A percentile compares a stretch with the other conserved stretches of the same genome.
Conservation (phyloP, 1,284 basidiomycete species). For the Cryptococcus wingfieldii region DNA sequence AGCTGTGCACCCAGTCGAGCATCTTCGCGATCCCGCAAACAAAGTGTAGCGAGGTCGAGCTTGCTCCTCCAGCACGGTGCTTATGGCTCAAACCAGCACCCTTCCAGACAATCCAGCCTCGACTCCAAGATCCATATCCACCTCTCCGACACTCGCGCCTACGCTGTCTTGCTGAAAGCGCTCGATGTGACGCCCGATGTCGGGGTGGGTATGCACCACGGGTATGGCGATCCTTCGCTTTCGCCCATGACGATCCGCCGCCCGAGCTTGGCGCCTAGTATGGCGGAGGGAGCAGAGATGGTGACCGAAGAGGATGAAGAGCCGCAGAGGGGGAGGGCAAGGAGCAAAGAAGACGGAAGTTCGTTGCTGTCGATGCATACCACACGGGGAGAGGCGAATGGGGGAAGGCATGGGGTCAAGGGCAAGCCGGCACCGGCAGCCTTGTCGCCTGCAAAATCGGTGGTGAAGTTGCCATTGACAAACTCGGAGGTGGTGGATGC, state of each 20-base stretch:
- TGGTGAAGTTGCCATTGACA: neutral
- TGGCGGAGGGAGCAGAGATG: neutral
- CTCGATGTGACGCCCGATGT: slow-evolving; percentile 19
- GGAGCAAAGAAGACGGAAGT: slow-evolving; percentile 19
- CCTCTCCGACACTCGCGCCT: slow-evolving; percentile 30
- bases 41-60: neutral
- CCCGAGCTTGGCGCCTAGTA: slow-evolving; percentile 8
- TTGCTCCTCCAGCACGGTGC: neutral
- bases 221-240: neutral
- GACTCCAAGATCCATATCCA: slow-evolving; percentile 7
- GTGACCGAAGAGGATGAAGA: slow-evolving; percentile 17
- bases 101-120: neutral
- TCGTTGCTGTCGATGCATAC: neutral
- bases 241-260: slow-evolving; percentile 6
- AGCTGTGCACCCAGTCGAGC: slow-evolving; percentile 15
- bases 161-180: slow-evolving; percentile 20
- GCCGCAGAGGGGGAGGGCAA: slow-evolving; percentile 29
- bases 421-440: neutral
- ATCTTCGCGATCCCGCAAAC: slow-evolving; percentile 11
- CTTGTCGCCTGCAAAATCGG: neutral
- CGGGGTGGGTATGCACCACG: neutral
- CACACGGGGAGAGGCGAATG: neutral
- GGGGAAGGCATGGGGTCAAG: neutral
- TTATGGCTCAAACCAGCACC: neutral
- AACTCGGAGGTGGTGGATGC: neutral